phyloP scores from a whole-genome alignment of 2,329 filamentous ascomycete species.

The Fonsecaea erecta region DNA sequence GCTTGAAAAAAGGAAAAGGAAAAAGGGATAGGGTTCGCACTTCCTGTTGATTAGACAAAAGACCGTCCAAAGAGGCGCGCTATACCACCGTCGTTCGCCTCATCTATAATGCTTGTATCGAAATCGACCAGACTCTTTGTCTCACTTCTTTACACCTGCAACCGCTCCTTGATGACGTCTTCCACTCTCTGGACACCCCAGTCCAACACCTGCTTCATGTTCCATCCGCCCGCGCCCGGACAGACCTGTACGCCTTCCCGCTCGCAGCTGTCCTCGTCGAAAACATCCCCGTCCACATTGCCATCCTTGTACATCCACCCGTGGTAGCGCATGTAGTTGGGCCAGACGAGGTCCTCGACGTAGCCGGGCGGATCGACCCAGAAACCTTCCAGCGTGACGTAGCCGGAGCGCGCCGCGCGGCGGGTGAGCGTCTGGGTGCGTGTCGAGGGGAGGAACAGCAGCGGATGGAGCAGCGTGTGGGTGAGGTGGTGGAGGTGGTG shows the following conservation, averaged over 20 bases:
- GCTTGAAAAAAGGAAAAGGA: neutral
- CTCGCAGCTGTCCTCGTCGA: slow-evolving; percentile 20
- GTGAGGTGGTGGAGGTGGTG: slow-evolving; percentile 26
- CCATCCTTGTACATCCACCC: slow-evolving; percentile 62
- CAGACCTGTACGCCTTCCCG: slow-evolving; percentile 42
- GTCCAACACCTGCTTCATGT: slow-evolving; percentile 65
- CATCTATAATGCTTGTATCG: neutral
- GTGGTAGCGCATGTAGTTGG: slow-evolving; percentile 84
- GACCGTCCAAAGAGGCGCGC: neutral
- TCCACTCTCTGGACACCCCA: slow-evolving; percentile 72
- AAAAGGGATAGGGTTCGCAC: neutral
- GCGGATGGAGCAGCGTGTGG: slow-evolving; percentile 67
- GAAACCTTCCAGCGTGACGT: slow-evolving; percentile 72
- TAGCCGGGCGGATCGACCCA: slow-evolving; percentile 95
- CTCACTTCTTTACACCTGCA: neutral
- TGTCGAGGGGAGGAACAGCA: slow-evolving; percentile 75
- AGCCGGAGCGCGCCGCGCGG: slow-evolving; percentile 50
- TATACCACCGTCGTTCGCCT: neutral
- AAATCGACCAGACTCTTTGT: neutral
- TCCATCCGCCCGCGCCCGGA: slow-evolving; percentile 55
- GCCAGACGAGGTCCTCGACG: slow-evolving; percentile 94
- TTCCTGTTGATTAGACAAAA: neutral
- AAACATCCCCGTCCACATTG: slow-evolving; percentile 49
- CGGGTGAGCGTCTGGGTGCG: slow-evolving; percentile 54
- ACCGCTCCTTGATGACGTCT: slow-evolving; percentile 40